Base-by-base conservation (phyloP, 495 filamentous ascomycete genomes). In the Aspergillus mulundensis region DNA sequence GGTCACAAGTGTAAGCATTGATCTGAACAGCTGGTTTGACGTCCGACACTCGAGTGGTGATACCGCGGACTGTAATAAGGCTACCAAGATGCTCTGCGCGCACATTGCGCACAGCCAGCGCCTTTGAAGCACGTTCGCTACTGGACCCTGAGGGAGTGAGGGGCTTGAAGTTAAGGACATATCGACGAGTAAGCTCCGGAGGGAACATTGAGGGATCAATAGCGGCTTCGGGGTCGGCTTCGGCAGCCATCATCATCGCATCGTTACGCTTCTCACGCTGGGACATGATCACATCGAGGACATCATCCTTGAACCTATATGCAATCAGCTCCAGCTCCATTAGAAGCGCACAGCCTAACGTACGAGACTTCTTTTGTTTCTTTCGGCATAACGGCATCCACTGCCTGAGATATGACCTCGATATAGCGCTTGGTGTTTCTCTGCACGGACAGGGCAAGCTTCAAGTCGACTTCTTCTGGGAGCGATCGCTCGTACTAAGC, bases 11-110 rank as follows among this genome's bases (percentile, higher is more conserved):
- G 68, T 97, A 98, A 34, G 95, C 95, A 68, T 95, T 95, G 57
- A 98, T 95, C 61, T 90, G 86, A 19, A 96, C 89, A n/a, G 94
- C 84, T 30, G 94, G 94, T 76, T 98, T 98, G 56, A 98, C 94
- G 66, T 98, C 94, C 1, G 93, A 96, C 2, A 97, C 95, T 67
- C 94, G 81, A 1, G 94, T 98, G 2, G 92, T 84, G 57, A 98
- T 98, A 53, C 92, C 95, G 42, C 94, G 87, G 23, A 98, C 85
- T 15, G 93, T 97, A 65, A 98, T 97, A 58, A 98, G 78, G 58
- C 88, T 84, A 41, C 94, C 94, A 3, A 98, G 81, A 70, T 97
- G 91, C 54, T 95, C 91, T 38, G 91, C 92, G 38, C 87, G 83
- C 18, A 98, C 90, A 70, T 96, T 85, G 58, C 94, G 88, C 11